Percentiles rank a stretch among this genome's conserved stretches.
Evolutionary conservation across 495 filamentous ascomycete genomes (phyloP).

Genomic region (Staphylotrichum longicolle): DNA sequence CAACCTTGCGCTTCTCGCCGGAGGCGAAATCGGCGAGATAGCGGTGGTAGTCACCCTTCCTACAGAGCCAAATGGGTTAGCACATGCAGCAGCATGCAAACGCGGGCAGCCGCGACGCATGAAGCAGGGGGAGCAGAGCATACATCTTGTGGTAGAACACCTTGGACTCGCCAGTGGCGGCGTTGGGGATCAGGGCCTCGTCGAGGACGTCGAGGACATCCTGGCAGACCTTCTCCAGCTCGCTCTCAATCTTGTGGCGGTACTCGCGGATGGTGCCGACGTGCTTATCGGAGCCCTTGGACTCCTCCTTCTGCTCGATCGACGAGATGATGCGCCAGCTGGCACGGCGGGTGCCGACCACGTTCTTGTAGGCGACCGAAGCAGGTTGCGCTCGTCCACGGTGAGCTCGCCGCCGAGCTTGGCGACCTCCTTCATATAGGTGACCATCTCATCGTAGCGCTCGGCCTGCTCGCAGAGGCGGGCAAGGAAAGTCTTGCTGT

Average conservation of each 20-base stretch:
- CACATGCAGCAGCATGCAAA: neutral
- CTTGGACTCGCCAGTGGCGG: constrained; percentile 97
- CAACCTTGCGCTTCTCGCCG: constrained; percentile 97
- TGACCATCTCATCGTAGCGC: constrained; percentile 99
- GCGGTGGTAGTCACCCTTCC: constrained; percentile 99
- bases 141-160: constrained; percentile 99
- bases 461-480: constrained; percentile 99
- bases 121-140: constrained; percentile 36
- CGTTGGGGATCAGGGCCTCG: constrained; percentile 93
- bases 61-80: constrained; percentile 37
- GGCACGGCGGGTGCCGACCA: constrained; percentile 96
- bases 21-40: constrained; percentile 99
- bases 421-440: constrained; percentile 99
- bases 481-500: constrained; percentile 99
- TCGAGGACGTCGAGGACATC: constrained; percentile 97
- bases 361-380: constrained; percentile 99
- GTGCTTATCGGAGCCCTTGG: constrained; percentile 98
- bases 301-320: constrained; percentile 99
- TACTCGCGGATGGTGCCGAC: constrained; percentile 94
- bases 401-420: constrained; percentile 96
- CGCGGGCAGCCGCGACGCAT: neutral
- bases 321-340: constrained; percentile 99
- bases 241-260: constrained; percentile 96
- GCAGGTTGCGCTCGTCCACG: constrained; percentile 98
- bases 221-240: constrained; percentile 97